These are phyloP conservation scores for Psidium friedrichsthalianum DNA, from an alignment of 345 rosid genomes.

Conservation along the genomic window DNA sequence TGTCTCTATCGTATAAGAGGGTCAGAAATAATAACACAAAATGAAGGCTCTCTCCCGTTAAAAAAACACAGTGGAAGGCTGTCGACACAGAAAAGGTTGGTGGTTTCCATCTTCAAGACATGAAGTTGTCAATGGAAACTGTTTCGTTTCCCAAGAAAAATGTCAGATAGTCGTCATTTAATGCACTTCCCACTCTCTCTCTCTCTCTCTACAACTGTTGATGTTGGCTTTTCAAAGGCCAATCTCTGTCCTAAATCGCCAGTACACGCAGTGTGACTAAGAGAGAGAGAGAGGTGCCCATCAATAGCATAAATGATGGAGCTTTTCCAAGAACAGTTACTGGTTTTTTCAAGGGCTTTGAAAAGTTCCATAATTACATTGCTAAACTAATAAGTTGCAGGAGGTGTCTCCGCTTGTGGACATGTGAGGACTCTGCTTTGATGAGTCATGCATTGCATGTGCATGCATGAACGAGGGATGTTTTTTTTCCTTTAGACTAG, in stretches of 20 bases:
- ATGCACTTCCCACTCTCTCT: neutral
- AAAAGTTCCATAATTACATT: neutral
- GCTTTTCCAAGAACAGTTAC: neutral
- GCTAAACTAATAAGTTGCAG: neutral
- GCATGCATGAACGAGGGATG: neutral
- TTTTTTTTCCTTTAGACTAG: neutral
- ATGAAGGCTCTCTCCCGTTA: neutral
- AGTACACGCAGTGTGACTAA: neutral
- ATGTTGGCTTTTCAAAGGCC: slow-evolving; percentile 10
- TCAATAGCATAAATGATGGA: neutral
- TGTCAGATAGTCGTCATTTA: slow-evolving; percentile 6
- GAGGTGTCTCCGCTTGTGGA: neutral
- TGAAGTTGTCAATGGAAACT: neutral
- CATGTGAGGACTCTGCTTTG: neutral
- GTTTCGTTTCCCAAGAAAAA: slow-evolving; percentile 1
- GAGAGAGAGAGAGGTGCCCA: neutral
- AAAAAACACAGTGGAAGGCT: neutral
- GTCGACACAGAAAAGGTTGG: neutral
- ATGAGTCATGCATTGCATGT: neutral
- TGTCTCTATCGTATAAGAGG: neutral
- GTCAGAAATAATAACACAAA: neutral
- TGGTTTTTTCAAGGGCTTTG: neutral
- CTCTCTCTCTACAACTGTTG: neutral
- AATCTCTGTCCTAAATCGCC: neutral
- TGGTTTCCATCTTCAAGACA: neutral